Evolutionary conservation across 176 grass and related monocot genomes (phyloP).

Genomic region (Aegilops sharonensis): DNA sequence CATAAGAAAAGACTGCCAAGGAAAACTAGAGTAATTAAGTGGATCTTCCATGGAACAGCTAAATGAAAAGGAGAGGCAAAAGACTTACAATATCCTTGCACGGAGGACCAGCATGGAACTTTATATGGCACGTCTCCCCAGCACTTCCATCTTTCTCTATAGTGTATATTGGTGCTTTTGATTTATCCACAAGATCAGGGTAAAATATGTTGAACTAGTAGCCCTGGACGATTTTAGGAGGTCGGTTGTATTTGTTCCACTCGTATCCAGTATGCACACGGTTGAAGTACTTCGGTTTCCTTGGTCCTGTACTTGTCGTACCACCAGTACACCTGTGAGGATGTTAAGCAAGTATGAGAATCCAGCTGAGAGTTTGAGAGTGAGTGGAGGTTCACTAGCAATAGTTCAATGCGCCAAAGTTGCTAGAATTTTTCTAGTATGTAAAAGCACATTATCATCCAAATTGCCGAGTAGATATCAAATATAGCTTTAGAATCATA

Average conservation of each 20-base stretch:
- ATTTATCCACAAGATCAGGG: conserved; percentile 95
- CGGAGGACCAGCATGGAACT: conserved; percentile 90
- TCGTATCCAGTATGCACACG: conserved; percentile 95
- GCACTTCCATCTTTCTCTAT: conserved; percentile 87
- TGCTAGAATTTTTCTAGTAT: background rate
- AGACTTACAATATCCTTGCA: conserved; percentile 86
- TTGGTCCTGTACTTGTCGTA: conserved; percentile 84
- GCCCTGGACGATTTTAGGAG: conserved; percentile 91
- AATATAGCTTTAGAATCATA: conserved; percentile 8
- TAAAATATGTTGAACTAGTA: conserved; percentile 99
- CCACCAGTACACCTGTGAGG: conserved; percentile 89
- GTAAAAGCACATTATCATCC: background rate
- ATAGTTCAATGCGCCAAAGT: background rate
- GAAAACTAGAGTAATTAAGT: too few relatives aligned
- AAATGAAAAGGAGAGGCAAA: background rate
- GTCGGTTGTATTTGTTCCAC: conserved; percentile 99
- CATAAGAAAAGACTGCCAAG: too few relatives aligned
- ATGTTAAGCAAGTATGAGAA: background rate
- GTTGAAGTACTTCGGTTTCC: conserved; percentile 98
- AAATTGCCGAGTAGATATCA: background rate
- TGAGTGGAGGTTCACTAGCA: background rate
- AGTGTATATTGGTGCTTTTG: conserved; percentile 69
- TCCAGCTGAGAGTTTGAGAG: background rate
- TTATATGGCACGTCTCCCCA: conserved; percentile 82
- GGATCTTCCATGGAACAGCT: too few relatives aligned